phyloP scores from a whole-genome alignment of 768 basidiomycete species.

The Mycena floridula region DNA sequence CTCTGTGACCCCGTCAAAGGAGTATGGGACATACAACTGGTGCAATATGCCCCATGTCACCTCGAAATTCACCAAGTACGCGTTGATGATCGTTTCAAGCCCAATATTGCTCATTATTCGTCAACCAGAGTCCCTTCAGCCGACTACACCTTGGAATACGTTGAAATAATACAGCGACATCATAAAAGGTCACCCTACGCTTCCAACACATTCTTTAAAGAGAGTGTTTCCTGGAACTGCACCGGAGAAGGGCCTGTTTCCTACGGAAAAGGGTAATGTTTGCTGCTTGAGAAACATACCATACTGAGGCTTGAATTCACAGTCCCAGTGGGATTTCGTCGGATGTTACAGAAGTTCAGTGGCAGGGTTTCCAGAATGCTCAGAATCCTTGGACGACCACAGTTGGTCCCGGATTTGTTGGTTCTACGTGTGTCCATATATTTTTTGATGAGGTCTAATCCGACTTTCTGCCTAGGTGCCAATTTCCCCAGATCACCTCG shows the following conservation, averaged over 20 bases:
- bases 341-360: constrained; percentile 20
- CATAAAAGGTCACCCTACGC: constrained; percentile 48
- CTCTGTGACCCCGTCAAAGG: constrained; percentile 28
- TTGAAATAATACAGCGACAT: constrained; percentile 47
- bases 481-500: constrained; percentile 43
- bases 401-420: constrained; percentile 38
- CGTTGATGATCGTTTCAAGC: constrained; percentile 1
- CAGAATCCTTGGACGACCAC: constrained; percentile 36
- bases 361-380: constrained; percentile 32
- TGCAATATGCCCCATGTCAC: constrained; percentile 53
- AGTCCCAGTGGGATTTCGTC: not conserved
- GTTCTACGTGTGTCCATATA: not conserved
- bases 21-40: constrained; percentile 45
- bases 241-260: constrained; percentile 30
- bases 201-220: constrained; percentile 45
- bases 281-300: no score
- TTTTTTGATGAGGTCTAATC: not conserved
- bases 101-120: not conserved
- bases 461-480: constrained; percentile 27
- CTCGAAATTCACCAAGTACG: constrained; percentile 37
- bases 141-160: constrained; percentile 35
- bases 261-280: constrained; percentile 14
- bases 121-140: constrained; percentile 32
- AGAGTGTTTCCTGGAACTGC: constrained; percentile 40
- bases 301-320: not conserved